Percentiles rank a stretch among this genome's conserved stretches.
Evolutionary conservation across 2,329 filamentous ascomycete genomes (phyloP).

Genomic region (Fusarium tjaetaba): DNA sequence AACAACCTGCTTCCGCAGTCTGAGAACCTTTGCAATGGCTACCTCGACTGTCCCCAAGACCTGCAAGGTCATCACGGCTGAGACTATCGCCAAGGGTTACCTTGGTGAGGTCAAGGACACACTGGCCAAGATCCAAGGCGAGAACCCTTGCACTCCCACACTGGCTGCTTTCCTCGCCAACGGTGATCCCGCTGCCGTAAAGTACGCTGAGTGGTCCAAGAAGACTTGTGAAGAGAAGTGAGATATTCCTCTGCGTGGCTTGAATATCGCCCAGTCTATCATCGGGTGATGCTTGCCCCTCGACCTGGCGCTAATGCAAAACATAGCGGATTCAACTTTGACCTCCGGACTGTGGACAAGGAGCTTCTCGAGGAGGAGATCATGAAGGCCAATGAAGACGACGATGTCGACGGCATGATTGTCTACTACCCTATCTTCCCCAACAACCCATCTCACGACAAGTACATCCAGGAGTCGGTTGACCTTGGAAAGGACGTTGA

Average conservation of each 20-base stretch:
- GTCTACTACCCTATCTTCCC: conserved; percentile 98
- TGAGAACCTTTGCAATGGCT: conserved; percentile 42
- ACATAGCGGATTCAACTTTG: conserved; percentile 85
- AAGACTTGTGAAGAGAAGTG: conserved; percentile 97
- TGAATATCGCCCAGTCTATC: conserved; percentile 31
- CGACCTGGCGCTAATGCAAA: conserved; percentile 37
- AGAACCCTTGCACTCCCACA: conserved; percentile 68
- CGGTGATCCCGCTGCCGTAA: conserved; percentile 85
- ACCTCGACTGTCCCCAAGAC: conserved; percentile 64
- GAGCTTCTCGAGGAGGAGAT: conserved; percentile 92
- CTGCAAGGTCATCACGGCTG: conserved; percentile 94
- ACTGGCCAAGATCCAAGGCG: conserved; percentile 74
- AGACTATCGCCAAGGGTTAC: conserved; percentile 84
- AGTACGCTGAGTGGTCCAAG: conserved; percentile 97
- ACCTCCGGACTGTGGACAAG: conserved; percentile 83
- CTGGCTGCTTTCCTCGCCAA: conserved; percentile 94
- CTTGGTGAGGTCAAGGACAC: conserved; percentile 81
- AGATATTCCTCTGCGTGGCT: conserved; percentile 52
- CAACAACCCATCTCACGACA: conserved; percentile 82
- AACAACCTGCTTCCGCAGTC: conserved; percentile 4
- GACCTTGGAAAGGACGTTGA: conserved; percentile 93
- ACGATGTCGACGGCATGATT: conserved; percentile 85
- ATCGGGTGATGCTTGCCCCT: conserved; percentile 29
- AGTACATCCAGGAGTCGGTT: conserved; percentile 95
- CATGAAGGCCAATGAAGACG: conserved; percentile 83